Base-by-base conservation (phyloP, 2,329 filamentous ascomycete genomes). In the Pseudophaeomoniella oleicola region DNA sequence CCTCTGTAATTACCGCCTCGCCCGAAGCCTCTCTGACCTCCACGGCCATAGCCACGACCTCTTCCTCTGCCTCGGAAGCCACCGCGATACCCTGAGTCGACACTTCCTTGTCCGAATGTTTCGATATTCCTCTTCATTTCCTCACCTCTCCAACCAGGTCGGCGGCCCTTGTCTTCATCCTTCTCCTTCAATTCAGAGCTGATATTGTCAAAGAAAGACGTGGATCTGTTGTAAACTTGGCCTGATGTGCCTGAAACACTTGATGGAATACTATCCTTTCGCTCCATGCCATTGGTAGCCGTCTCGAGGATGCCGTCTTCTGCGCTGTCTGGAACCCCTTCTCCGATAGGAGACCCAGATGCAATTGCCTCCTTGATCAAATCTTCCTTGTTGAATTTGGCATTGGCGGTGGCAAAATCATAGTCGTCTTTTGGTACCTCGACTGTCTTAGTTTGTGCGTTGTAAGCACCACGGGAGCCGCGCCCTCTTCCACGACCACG, bases 171-270 rank as follows among this genome's bases (percentile, higher is more conserved):
- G 29, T 77, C 78, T 42, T 88, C 83, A 36, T 83, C 77, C 31
- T 90, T 76, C 46, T 98, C 90, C 57, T 82, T 92, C 43, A 83
- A 72, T 55, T 98, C 90, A 46, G 84, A 93, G 1, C 85, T 93
- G 45, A 98, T 94, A 58, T 98, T 94, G 61, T 98, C 90, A 53
- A 98, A 98, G 68, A 98, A 98, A 2, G 85, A 94, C 3, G 66
- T 76, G 4, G 78, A 71, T 60, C 86, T 94, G 65, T 94, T 88
- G 63, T 98, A 98, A 0, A 75, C 71, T 18, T 60, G 55, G 22
- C 66, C 61, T 5, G 48, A 42, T 14, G 56, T 51, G 18, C n/a
- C 17, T 11, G 42, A 18, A 4, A 46, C 12, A 27, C 9, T 9
- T 9, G 22, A 27, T 27, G 22, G 22, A n/a, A 27, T 27, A 27